phyloP scores from a whole-genome alignment of 2,329 filamentous ascomycete genomes.

The Celoporthe dispersa region DNA sequence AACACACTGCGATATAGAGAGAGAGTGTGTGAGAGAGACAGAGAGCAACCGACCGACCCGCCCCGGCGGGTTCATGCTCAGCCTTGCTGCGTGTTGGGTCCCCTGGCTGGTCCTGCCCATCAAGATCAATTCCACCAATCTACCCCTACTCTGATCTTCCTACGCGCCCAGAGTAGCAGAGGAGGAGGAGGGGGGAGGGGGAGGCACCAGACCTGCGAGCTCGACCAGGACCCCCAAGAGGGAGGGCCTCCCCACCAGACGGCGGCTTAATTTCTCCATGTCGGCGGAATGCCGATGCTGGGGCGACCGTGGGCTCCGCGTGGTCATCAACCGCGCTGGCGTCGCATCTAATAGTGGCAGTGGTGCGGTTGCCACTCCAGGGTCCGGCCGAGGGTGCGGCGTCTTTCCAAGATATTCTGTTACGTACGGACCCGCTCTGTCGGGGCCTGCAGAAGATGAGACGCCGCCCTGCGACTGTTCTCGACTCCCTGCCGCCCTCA shows the following conservation, averaged over 20 bases:
- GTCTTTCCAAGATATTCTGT: conserved; percentile 8
- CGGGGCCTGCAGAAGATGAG: conserved; percentile 8
- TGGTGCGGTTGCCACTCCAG: neutral
- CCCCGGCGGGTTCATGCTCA: neutral
- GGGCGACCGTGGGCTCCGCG: neutral
- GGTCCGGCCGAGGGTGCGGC: conserved; percentile 4
- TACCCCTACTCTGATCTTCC: neutral
- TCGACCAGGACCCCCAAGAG: neutral
- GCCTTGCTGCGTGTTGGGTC: neutral
- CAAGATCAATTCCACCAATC: neutral
- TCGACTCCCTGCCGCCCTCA: conserved; percentile 3
- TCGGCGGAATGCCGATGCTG: conserved; percentile 11
- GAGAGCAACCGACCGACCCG: neutral
- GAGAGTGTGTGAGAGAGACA: too few relatives aligned
- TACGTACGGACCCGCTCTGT: conserved; percentile 28
- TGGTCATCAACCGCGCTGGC: conserved; percentile 11
- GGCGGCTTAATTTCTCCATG: conserved; percentile 6
- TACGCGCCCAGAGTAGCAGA: neutral
- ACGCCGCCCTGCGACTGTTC: conserved; percentile 1
- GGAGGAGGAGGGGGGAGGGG: neutral
- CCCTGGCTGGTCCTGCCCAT: neutral
- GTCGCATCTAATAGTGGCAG: conserved; percentile 6
- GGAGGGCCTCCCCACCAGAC: neutral
- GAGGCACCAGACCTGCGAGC: neutral
- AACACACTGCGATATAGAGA: neutral